These are phyloP conservation scores for Penicillium sp. DNA, from an alignment of 2,329 filamentous ascomycete genomes.

Conservation along the genomic window DNA sequence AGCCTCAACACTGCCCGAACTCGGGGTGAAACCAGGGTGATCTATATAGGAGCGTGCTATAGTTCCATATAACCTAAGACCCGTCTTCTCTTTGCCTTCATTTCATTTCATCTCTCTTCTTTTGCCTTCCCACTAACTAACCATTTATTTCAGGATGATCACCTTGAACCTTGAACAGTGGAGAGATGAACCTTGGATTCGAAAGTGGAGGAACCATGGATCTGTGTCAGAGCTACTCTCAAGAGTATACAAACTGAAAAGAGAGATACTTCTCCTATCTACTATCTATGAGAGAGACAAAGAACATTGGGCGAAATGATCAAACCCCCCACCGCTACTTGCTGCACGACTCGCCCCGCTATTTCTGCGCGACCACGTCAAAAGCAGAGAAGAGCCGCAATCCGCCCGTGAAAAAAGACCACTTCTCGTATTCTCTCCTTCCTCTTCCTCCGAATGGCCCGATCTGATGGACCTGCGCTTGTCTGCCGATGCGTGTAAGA, in stretches of 20 bases:
- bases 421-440: constrained; percentile 4
- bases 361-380: constrained; percentile 26
- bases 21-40: too few relatives aligned
- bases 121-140: not conserved
- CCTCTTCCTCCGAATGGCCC: constrained; percentile 17
- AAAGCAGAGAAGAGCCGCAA: constrained; percentile 21
- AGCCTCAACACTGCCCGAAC: not conserved
- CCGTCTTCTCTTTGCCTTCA: not conserved
- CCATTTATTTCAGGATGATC: not conserved
- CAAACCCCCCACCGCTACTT: constrained; percentile 2
- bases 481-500: constrained; percentile 49
- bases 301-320: not conserved
- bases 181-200: not conserved
- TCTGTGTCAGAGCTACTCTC: not conserved
- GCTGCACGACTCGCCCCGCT: constrained; percentile 18
- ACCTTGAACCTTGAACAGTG: not conserved
- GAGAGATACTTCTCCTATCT: not conserved
- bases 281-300: not conserved
- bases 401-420: constrained; percentile 12
- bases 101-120: not conserved
- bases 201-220: not conserved
- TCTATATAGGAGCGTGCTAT: not conserved
- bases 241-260: not conserved
- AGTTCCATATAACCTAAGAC: not conserved
- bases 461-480: constrained; percentile 38